Evolutionary conservation across 1,139 yeast genomes (phyloP), one percentile per base, ranked within the genome.

Genomic region (Candida freyschussii): DNA sequence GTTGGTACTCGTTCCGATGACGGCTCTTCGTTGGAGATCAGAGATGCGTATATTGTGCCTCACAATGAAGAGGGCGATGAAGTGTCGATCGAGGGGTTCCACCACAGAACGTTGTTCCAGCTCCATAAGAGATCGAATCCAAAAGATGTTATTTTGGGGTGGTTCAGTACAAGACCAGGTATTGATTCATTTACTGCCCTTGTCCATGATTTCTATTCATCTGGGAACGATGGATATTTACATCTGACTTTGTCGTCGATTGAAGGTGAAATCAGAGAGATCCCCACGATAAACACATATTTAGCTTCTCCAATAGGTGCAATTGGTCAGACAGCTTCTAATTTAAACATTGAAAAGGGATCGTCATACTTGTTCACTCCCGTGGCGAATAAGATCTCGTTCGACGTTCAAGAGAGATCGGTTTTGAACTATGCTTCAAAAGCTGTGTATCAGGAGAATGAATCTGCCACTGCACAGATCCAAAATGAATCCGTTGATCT

Each of bases 1-100:
- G 65, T 86, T 33, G 96, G 96, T 24, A 65, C 72, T 32, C 72
- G 95, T 57, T 80, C 91, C 13, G 95, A 85, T 45, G 95, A 85
- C 56, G 95, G 95, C n/a, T 62, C 74, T 18, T 83, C 75, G 50
- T 69, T 82, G 30, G 93, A 80, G 52, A 67, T 86, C 48, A 72
- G 78, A 53, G 84, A 77, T 44, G 85, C 89, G 7, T 86, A 78
- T 59, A 74, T 85, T 60, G 93, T 86, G 33, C 93, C 95, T 29
- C 85, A 86, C 54, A 72, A 70, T 41, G 94, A 84, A 55, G 79
- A 83, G 29, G 89, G 83, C 21, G 85, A 84, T 27, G 84, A 83
- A 27, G 74, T 82, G 44, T 74, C 79, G 46, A 78, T 85, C 47
- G 91, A 81, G 52, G 85, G 79, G 52, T 77, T 75, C 40, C 79